Percentiles rank a stretch among this genome's conserved stretches.
phyloP scores from a whole-genome alignment of 257 asterid species.

The Nicotiana paniculata region DNA sequence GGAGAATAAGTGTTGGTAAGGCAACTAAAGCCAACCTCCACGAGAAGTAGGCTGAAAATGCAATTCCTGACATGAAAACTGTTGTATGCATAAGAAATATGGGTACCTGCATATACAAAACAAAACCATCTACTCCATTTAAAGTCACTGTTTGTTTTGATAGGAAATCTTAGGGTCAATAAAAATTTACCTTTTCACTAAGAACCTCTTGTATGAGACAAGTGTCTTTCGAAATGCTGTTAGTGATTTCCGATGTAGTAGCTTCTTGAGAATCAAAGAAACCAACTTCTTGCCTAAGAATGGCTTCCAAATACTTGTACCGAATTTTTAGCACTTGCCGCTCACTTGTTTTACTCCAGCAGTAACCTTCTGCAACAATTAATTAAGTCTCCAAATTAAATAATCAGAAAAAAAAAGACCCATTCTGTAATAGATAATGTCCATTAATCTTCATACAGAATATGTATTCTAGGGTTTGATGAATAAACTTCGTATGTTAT shows the following conservation, averaged over 20 bases:
- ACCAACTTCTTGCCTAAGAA: slow-evolving; percentile 82
- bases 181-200: slow-evolving; percentile 61
- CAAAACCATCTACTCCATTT: background rate
- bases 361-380: slow-evolving; percentile 62
- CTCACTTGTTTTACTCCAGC: slow-evolving; percentile 91
- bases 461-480: background rate
- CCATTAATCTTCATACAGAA: background rate
- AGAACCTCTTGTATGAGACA: slow-evolving; percentile 82
- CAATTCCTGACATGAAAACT: slow-evolving; percentile 63
- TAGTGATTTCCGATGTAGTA: slow-evolving; percentile 67
- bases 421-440: background rate
- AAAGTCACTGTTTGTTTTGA: background rate
- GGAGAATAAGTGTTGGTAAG: slow-evolving; percentile 50
- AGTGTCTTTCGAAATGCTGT: slow-evolving; percentile 73
- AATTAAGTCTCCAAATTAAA: background rate
- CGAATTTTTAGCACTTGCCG: slow-evolving; percentile 62
- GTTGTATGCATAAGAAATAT: slow-evolving; percentile 69
- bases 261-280: slow-evolving; percentile 91
- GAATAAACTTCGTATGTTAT: too few relatives aligned
- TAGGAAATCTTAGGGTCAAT: background rate
- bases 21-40: slow-evolving; percentile 75
- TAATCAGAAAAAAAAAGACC: background rate
- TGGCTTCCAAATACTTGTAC: slow-evolving; percentile 75
- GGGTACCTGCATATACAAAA: slow-evolving; percentile 46
- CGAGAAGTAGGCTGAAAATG: slow-evolving; percentile 56